These are phyloP conservation scores for Cladosporium austrohemisphaericum DNA, from an alignment of 2,329 filamentous ascomycete species.

Conservation along the genomic window DNA sequence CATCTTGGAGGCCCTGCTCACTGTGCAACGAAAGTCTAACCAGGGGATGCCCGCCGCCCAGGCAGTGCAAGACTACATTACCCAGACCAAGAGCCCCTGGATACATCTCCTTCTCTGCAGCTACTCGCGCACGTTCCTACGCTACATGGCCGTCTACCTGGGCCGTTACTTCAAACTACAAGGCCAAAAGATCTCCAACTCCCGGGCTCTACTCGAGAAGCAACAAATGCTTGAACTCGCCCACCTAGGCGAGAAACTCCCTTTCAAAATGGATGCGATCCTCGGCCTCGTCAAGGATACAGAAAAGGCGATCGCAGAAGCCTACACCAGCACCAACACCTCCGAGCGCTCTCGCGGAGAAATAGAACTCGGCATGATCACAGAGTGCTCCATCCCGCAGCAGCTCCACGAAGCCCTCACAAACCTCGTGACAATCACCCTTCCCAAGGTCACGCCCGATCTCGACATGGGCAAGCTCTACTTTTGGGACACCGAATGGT, in stretches of 20 bases:
- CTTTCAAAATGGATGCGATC: constrained; percentile 45
- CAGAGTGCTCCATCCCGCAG: constrained; percentile 50
- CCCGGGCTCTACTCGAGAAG: constrained; percentile 47
- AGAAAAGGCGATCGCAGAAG: constrained; percentile 60
- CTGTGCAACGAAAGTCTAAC: constrained; percentile 30
- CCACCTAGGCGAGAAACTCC: constrained; percentile 44
- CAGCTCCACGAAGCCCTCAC: constrained; percentile 48
- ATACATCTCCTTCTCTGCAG: constrained; percentile 64
- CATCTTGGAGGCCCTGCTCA: constrained; percentile 52
- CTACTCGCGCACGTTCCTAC: constrained; percentile 68
- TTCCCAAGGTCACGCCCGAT: constrained; percentile 56
- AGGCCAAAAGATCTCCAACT: constrained; percentile 16
- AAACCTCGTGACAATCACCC: constrained; percentile 45
- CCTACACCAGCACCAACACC: constrained; percentile 49
- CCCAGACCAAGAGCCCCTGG: constrained; percentile 24
- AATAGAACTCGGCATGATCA: constrained; percentile 52
- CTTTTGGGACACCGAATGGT: constrained; percentile 66
- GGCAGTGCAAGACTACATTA: constrained; percentile 22
- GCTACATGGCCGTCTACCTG: constrained; percentile 64
- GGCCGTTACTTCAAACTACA: constrained; percentile 24
- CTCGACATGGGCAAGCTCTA: constrained; percentile 66
- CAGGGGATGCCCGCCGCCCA: constrained; percentile 13
- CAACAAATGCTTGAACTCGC: constrained; percentile 53
- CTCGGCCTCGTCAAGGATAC: constrained; percentile 54
- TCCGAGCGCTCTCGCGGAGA: constrained; percentile 44